Conservation (phyloP, 352 stramenopile species). For the Phytophthora pluvialis region DNA sequence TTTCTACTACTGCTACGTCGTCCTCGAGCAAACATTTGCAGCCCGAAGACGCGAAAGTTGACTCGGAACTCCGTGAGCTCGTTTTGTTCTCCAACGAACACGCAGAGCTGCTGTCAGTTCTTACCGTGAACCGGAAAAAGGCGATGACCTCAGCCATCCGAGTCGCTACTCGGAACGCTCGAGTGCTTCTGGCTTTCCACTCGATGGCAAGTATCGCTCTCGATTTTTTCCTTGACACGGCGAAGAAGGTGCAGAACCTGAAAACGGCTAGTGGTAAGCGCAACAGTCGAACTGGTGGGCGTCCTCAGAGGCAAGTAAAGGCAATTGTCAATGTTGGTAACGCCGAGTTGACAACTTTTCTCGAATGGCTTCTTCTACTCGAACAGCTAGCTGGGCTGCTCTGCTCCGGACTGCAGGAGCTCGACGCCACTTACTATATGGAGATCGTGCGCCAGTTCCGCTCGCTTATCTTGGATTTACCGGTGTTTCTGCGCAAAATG, state of each 20-base stretch:
- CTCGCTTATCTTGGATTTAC: slow-evolving; percentile 40
- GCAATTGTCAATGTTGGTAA: neutral
- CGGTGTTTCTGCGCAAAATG: slow-evolving; percentile 49
- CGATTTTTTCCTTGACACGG: slow-evolving; percentile 48
- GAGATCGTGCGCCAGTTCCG: slow-evolving; percentile 39
- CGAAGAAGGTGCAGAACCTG: slow-evolving; percentile 4
- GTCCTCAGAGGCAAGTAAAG: neutral
- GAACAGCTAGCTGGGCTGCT: slow-evolving; percentile 51
- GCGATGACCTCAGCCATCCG: slow-evolving; percentile 37
- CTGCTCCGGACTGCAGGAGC: slow-evolving; percentile 48
- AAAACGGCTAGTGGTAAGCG: neutral
- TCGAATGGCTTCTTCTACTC: slow-evolving; percentile 47
- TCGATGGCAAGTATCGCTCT: slow-evolving; percentile 42
- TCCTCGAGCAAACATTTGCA: slow-evolving; percentile 19
- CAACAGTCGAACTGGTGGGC: neutral
- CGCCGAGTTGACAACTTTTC: slow-evolving; percentile 4
- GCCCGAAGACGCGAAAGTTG: slow-evolving; percentile 18
- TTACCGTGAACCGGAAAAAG: slow-evolving; percentile 52
- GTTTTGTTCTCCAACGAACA: slow-evolving; percentile 41
- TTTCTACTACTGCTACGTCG: neutral
- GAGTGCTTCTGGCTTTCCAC: slow-evolving; percentile 42
- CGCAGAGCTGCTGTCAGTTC: slow-evolving; percentile 31
- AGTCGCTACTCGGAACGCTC: slow-evolving; percentile 40
- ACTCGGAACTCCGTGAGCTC: slow-evolving; percentile 38
- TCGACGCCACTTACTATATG: slow-evolving; percentile 47